Evolutionary conservation across 2,329 filamentous ascomycete species (phyloP).

Genomic region (Kalmusia sp.): DNA sequence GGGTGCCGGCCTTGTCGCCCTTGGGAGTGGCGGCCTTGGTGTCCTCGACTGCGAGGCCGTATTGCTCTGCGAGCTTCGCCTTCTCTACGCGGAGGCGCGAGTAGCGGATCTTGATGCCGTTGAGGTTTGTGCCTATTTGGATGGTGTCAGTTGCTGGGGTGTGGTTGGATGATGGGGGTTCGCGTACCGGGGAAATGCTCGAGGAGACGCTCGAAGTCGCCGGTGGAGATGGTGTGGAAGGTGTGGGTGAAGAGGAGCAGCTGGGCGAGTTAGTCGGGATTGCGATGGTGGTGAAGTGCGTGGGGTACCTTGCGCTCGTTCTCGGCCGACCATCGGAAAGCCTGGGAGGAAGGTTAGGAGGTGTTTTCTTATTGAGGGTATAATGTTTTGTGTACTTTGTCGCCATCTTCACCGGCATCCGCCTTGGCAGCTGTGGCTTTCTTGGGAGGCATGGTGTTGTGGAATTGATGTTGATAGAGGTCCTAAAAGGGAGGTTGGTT

Average conservation of each 20-base stretch:
- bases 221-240: conserved; percentile 15
- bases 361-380: too few species aligned
- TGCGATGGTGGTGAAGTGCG: conserved; percentile 24
- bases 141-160: not conserved
- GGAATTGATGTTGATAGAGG: not conserved
- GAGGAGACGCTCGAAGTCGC: conserved; percentile 23
- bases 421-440: not conserved
- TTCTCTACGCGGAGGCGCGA: conserved; percentile 15
- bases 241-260: conserved; percentile 29
- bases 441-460: conserved; percentile 7
- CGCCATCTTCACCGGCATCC: not conserved
- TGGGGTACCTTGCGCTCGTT: conserved; percentile 20
- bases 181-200: conserved; percentile 22
- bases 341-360: not conserved
- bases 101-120: not conserved
- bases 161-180: not conserved
- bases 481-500: not conserved
- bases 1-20: not conserved
- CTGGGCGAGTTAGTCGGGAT: conserved; percentile 15
- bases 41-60: conserved; percentile 19
- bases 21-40: conserved; percentile 11
- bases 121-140: not conserved
- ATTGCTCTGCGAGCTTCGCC: conserved; percentile 18
- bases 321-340: conserved; percentile 20
- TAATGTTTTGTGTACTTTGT: conserved; percentile 13